These are phyloP conservation scores for Ceratobasidium sp. DNA, from an alignment of 1,284 basidiomycete species.

Conservation along the genomic window DNA sequence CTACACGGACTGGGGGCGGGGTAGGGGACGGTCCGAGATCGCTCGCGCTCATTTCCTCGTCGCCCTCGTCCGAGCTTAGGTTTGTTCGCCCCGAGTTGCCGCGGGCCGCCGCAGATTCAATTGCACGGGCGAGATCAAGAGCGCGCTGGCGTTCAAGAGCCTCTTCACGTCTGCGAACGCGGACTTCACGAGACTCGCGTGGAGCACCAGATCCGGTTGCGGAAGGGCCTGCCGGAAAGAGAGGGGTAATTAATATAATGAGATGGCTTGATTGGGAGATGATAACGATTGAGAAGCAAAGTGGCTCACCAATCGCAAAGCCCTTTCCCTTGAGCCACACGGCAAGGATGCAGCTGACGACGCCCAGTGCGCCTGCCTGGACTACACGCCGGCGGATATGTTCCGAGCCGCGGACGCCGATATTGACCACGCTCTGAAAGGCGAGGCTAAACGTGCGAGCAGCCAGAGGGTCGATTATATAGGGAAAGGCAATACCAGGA, in stretches of 20 bases:
- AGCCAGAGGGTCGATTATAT: slow-evolving; percentile 78
- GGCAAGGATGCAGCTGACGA: slow-evolving; percentile 94
- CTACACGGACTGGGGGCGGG: slow-evolving; percentile 12
- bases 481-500: slow-evolving; percentile 29
- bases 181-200: slow-evolving; percentile 46
- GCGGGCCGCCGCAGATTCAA: slow-evolving; percentile 54
- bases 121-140: slow-evolving; percentile 65
- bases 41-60: slow-evolving; percentile 43
- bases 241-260: not conserved
- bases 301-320: slow-evolving; percentile 76
- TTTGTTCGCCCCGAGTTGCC: not conserved
- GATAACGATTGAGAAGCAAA: slow-evolving; percentile 66
- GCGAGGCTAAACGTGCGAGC: slow-evolving; percentile 90
- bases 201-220: slow-evolving; percentile 48
- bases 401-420: slow-evolving; percentile 97
- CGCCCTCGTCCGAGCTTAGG: slow-evolving; percentile 36
- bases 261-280: slow-evolving; percentile 50
- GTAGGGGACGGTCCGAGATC: slow-evolving; percentile 5
- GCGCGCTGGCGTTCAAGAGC: slow-evolving; percentile 53
- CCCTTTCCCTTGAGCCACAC: slow-evolving; percentile 89
- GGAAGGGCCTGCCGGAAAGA: slow-evolving; percentile 48
- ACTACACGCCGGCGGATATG: slow-evolving; percentile 92
- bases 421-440: slow-evolving; percentile 97
- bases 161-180: slow-evolving; percentile 44
- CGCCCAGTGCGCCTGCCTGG: slow-evolving; percentile 93